Evolutionary conservation across 768 basidiomycete species (phyloP).

Genomic region (Botryobasidium botryosum): DNA sequence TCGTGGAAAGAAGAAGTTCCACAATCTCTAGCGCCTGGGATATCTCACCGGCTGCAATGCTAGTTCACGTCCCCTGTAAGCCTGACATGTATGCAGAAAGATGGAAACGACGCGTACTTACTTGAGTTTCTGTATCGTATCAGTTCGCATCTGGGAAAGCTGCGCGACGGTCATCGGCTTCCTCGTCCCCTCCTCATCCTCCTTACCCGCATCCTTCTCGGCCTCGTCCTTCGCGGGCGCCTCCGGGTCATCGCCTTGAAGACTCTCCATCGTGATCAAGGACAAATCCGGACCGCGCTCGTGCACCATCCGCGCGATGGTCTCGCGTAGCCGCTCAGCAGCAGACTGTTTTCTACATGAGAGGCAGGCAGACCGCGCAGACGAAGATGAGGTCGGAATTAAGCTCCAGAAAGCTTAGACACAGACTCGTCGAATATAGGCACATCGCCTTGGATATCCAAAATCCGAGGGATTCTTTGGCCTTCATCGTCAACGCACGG

Average conservation of each 20-base stretch:
- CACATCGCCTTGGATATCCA: no score
- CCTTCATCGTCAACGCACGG: no score
- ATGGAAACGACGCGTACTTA: slow-evolving; percentile 25
- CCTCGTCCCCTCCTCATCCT: slow-evolving; percentile 5
- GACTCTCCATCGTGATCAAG: slow-evolving; percentile 21
- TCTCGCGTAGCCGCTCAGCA: slow-evolving; percentile 42
- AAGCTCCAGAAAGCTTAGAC: no score
- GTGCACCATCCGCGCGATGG: slow-evolving; percentile 46
- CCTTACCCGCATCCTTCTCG: slow-evolving; percentile 18
- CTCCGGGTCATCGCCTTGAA: slow-evolving; percentile 8
- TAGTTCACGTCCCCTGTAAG: slow-evolving; percentile 27
- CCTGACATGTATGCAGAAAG: background rate
- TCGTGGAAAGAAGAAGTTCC: slow-evolving; percentile 30
- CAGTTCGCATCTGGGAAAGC: slow-evolving; percentile 51
- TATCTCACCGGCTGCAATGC: slow-evolving; percentile 55
- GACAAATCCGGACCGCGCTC: slow-evolving; percentile 69
- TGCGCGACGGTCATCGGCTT: slow-evolving; percentile 57
- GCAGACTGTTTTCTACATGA: slow-evolving; percentile 15
- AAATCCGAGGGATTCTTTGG: no score
- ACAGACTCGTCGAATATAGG: no score
- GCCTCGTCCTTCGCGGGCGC: slow-evolving; percentile 20
- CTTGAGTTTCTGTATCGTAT: slow-evolving; percentile 56
- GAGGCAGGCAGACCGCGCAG: no score
- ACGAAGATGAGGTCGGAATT: no score
- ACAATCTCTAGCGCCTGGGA: slow-evolving; percentile 57